Conservation (phyloP, 768 basidiomycete species). For the Lyophyllum atratum region DNA sequence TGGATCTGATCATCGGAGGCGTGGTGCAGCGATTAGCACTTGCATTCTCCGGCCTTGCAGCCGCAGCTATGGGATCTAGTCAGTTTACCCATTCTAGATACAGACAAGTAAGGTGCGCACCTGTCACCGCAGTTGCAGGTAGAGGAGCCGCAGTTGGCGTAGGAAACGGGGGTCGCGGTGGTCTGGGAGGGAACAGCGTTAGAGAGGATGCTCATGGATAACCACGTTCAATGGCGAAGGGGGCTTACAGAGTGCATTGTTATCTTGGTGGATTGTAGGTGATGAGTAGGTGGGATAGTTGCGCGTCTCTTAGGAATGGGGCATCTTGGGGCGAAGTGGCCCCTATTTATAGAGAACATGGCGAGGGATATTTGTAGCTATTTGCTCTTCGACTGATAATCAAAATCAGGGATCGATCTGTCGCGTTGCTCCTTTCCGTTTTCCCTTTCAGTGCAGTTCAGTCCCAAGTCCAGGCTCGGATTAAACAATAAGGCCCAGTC, state of each 20-base stretch:
- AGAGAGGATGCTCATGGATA: neutral
- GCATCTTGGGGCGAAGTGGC: neutral
- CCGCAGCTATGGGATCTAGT: slow-evolving; percentile 8
- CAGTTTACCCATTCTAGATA: neutral
- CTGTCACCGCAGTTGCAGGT: slow-evolving; percentile 13
- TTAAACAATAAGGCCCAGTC: neutral
- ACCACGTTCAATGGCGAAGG: neutral
- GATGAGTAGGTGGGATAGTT: neutral
- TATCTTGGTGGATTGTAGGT: neutral
- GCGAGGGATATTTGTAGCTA: neutral
- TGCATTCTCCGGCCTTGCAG: slow-evolving; percentile 18
- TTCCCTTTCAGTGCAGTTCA: neutral
- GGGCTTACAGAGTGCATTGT: slow-evolving; percentile 12
- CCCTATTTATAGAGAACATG: slow-evolving; percentile 1
- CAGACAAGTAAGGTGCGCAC: neutral
- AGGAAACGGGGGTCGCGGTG: slow-evolving; percentile 3
- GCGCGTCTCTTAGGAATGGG: neutral
- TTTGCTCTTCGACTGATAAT: neutral
- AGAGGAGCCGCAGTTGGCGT: slow-evolving; percentile 7
- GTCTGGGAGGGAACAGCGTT: neutral
- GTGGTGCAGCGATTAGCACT: slow-evolving; percentile 7
- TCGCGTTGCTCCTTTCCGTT: neutral
- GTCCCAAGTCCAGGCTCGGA: neutral
- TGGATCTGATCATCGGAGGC: neutral
- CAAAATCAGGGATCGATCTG: neutral